Conservation (phyloP, 306 rosid species). For the Sindora glabra region DNA sequence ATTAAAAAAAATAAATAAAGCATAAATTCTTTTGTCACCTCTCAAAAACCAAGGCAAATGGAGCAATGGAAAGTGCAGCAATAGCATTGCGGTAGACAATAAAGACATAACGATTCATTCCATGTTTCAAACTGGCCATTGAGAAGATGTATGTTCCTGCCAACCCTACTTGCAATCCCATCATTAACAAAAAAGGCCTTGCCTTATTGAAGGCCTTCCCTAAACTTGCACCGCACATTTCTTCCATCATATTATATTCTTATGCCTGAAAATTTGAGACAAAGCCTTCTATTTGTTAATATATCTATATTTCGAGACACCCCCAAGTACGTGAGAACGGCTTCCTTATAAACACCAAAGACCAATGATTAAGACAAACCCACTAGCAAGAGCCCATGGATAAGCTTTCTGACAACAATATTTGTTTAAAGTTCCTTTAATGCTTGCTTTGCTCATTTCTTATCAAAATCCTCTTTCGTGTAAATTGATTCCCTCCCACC, state of each 20-base stretch:
- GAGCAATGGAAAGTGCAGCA: slow-evolving; percentile 51
- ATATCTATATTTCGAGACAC: neutral
- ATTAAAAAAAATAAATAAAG: neutral
- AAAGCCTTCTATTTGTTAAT: neutral
- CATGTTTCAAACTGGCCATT: slow-evolving; percentile 49
- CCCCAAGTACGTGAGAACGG: neutral
- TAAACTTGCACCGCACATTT: neutral
- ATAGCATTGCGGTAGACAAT: slow-evolving; percentile 57
- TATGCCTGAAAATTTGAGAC: neutral
- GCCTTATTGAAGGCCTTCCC: slow-evolving; percentile 15
- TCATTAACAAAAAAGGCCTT: slow-evolving; percentile 50
- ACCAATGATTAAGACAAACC: slow-evolving; percentile 5
- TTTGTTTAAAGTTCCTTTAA: slow-evolving; percentile 1
- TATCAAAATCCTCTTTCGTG: neutral
- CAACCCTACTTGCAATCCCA: slow-evolving; percentile 52
- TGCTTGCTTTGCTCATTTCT: neutral
- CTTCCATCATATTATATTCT: neutral
- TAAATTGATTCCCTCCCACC: slow-evolving; percentile 12
- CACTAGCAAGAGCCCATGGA: slow-evolving; percentile 7
- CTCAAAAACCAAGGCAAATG: slow-evolving; percentile 51
- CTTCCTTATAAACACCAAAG: slow-evolving; percentile 12
- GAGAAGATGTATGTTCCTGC: slow-evolving; percentile 56
- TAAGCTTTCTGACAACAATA: neutral
- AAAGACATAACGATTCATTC: slow-evolving; percentile 59
- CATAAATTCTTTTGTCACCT: slow-evolving; percentile 23